Evolutionary conservation across 148 eudicot species (phyloP), one percentile per base, ranked within the genome.

Genomic region (Spergularia marina): DNA sequence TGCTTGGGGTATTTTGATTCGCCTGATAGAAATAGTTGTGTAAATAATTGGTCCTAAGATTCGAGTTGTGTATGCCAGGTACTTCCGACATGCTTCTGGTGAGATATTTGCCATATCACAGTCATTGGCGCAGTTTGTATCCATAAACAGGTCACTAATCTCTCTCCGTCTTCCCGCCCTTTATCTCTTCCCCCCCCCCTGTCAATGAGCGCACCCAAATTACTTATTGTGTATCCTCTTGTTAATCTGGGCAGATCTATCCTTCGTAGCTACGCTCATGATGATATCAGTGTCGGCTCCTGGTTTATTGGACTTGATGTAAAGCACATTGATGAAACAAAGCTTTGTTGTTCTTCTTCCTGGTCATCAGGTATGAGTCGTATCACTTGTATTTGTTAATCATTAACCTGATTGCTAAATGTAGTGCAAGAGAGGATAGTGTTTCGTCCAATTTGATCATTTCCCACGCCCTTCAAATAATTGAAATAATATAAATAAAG

Each of bases 301-400:
- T 93, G 98, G 98, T 93, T 93, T 76, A 81, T 93, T 78, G 98
- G 97, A 39, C 88, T 93, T 72, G 91, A 89, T 84, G 97, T 88
- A 72, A 86, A 87, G 71, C 84, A 93, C 85, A 79, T 89, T 58
- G 79, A 89, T 77, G 98, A 93, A 84, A 84, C 80, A 71, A 93
- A 88, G 77, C 88, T 91, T 87, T 93, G 98, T 76, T 93, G 98
- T 82, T 86, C 97, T 76, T 88, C 91, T 56, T 85, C 88, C 71
- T 68, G 71, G 89, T 86, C 91, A 70, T 84, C 98, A 85, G 98
- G 98, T 93, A 54, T 63, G 68, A 47, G 49, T 82, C 62, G 76
- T 70, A 70, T 73, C 74, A 68, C 62, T 72, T 57, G 64, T 44
- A 55, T 13, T 44, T 44, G 49, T 44, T 44, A 44, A 0, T 9